Evolutionary conservation across 2,329 filamentous ascomycete genomes (phyloP).

Genomic region (Xylaria sp.): DNA sequence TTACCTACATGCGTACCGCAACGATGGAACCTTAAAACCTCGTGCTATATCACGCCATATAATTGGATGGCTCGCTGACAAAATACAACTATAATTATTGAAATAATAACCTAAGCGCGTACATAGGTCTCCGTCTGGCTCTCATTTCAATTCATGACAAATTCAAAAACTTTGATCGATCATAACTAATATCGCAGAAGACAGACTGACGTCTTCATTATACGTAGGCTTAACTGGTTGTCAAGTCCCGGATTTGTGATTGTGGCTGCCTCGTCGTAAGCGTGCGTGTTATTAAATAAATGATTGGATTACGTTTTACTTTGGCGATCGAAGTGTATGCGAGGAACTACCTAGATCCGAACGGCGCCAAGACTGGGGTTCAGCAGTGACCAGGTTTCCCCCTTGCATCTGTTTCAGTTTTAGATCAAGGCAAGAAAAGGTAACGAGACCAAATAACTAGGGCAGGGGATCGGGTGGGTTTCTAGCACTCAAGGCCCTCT

Average conservation of each 20-base stretch:
- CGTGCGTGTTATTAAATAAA: constrained; percentile 7
- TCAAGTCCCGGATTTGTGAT: background rate
- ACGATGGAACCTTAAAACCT: background rate
- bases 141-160: background rate
- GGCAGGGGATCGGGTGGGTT: constrained; percentile 10
- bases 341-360: constrained; percentile 8
- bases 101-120: background rate
- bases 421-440: constrained; percentile 14
- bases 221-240: background rate
- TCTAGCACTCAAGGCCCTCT: background rate
- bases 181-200: background rate
- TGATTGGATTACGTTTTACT: constrained; percentile 26
- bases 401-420: constrained; percentile 21
- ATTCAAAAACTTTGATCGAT: background rate
- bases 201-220: background rate
- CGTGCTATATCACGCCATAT: background rate
- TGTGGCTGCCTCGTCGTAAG: constrained; percentile 14
- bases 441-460: background rate
- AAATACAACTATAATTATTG: background rate
- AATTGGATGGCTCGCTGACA: background rate
- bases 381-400: background rate
- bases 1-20: background rate
- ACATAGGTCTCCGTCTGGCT: background rate
- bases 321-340: background rate
- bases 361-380: constrained; percentile 37